Evolutionary conservation across 1,284 basidiomycete species (phyloP), one percentile per base, ranked within the genome.

Genomic region (Phlebopus sp.): DNA sequence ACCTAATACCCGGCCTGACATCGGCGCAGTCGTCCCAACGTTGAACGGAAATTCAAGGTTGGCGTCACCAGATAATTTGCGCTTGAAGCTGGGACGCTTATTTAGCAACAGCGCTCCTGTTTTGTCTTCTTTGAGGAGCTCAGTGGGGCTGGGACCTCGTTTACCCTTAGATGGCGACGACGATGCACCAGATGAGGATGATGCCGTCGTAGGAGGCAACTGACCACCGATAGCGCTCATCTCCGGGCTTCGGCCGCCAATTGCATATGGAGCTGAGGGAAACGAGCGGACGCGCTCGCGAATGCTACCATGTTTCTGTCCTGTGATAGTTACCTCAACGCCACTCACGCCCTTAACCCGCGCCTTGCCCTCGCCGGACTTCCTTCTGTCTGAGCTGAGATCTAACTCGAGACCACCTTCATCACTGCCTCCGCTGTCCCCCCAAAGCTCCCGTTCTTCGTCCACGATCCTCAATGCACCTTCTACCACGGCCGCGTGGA

Each of bases 401-500:
- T 52, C 52, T 11, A 53, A 53, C 17, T 57, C 58, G 44, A 47
- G 46, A 44, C 55, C 59, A 45, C 59, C 41, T n/a, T 62, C 55
- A 32, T 66, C 60, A 53, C 62, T 60, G 46, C 56, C 53, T 44
- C 52, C 46, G 17, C 44, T 29, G 21, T 54, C 63, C 18, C 57
- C 57, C 61, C 65, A 70, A 44, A 68, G 55, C 58, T 64, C 71
- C 38, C 73, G 72, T 68, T 88, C 84, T 61, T 90, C 84, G 58
- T 93, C 91, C 38, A 88, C 72, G 43, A 93, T 76, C 71, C 79
- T 75, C 61, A 95, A 69, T 38, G 86, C 82, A 25, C 90, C 86
- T 62, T 91, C 86, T 46, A 94, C 82, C 52, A 95, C 79, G 14
- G 86, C 90, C 29, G 85, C 83, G 62, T 95, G 90, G 23, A 92